These are phyloP conservation scores for Aspergillus ochraceoroseus DNA, from an alignment of 2,329 filamentous ascomycete species.

Conservation along the genomic window DNA sequence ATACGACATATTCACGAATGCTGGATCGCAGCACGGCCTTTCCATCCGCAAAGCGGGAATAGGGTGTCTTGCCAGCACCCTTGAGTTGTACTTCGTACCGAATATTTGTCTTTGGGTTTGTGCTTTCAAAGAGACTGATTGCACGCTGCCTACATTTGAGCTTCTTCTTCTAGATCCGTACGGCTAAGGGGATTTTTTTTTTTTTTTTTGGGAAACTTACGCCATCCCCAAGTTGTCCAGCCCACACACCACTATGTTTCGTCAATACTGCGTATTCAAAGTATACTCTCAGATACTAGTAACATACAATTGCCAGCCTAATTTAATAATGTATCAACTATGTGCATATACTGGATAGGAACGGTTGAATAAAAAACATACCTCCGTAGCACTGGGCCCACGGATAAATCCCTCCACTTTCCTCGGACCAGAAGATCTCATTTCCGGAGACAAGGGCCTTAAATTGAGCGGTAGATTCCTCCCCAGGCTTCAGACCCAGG, in stretches of 20 bases:
- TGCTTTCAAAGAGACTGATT: conserved; percentile 88
- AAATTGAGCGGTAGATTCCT: conserved; percentile 69
- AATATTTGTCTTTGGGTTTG: conserved; percentile 63
- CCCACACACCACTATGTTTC: conserved; percentile 69
- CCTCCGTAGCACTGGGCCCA: conserved; percentile 99
- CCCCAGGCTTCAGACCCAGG: conserved; percentile 66
- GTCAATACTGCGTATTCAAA: conserved; percentile 29
- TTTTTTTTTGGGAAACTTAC: conserved; percentile 27
- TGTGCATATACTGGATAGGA: conserved; percentile 1
- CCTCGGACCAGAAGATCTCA: conserved; percentile 68
- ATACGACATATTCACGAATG: conserved; percentile 90
- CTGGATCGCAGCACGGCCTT: conserved; percentile 88
- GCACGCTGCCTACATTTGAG: conserved; percentile 52
- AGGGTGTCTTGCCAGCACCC: conserved; percentile 87
- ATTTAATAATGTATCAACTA: conserved; percentile 16
- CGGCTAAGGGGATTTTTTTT: background rate
- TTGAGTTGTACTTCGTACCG: conserved; percentile 92
- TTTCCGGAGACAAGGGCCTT: conserved; percentile 74
- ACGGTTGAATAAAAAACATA: conserved; percentile 45
- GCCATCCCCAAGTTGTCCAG: conserved; percentile 90
- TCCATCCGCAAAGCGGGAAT: conserved; percentile 93
- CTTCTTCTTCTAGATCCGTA: background rate
- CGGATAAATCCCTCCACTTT: conserved; percentile 77
- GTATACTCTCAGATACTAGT: background rate
- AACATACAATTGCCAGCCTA: conserved; percentile 50